Evolutionary conservation across 371 early-diverging fungal species (phyloP).

Genomic region (Mucor mucedo): DNA sequence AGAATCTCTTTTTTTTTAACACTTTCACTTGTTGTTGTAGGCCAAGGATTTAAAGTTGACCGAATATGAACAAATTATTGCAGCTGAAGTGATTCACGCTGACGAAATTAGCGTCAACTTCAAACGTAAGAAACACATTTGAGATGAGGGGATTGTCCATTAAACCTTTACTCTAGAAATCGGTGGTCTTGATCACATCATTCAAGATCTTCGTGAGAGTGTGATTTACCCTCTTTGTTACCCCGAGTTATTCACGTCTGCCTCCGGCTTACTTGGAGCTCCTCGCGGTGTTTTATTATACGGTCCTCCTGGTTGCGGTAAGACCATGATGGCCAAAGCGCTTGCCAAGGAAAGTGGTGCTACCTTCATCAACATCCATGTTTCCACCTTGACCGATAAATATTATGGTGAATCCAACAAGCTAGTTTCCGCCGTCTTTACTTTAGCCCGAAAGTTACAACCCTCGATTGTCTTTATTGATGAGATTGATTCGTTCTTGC

Average conservation of each 20-base stretch:
- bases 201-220: slow-evolving; percentile 89
- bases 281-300: slow-evolving; percentile 95
- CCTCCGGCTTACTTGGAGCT: slow-evolving; percentile 86
- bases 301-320: slow-evolving; percentile 97
- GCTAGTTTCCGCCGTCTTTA: slow-evolving; percentile 90
- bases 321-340: slow-evolving; percentile 98
- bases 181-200: slow-evolving; percentile 92
- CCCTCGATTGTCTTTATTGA: slow-evolving; percentile 98
- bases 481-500: slow-evolving; percentile 95
- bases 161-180: slow-evolving; percentile 63
- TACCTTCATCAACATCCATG: slow-evolving; percentile 94
- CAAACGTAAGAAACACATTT: slow-evolving; percentile 57
- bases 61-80: slow-evolving; percentile 94
- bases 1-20: not conserved
- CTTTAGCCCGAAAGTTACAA: slow-evolving; percentile 91
- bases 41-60: slow-evolving; percentile 76
- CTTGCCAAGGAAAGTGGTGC: slow-evolving; percentile 95
- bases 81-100: slow-evolving; percentile 90
- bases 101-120: slow-evolving; percentile 91
- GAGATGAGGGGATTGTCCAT: too few relatives aligned
- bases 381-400: slow-evolving; percentile 96
- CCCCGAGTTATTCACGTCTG: slow-evolving; percentile 88
- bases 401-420: slow-evolving; percentile 98
- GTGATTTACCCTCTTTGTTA: slow-evolving; percentile 94
- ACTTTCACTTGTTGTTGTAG: slow-evolving; percentile 27